Evolutionary conservation across 345 rosid genomes (phyloP).

Genomic region (Eucalyptus marginata): DNA sequence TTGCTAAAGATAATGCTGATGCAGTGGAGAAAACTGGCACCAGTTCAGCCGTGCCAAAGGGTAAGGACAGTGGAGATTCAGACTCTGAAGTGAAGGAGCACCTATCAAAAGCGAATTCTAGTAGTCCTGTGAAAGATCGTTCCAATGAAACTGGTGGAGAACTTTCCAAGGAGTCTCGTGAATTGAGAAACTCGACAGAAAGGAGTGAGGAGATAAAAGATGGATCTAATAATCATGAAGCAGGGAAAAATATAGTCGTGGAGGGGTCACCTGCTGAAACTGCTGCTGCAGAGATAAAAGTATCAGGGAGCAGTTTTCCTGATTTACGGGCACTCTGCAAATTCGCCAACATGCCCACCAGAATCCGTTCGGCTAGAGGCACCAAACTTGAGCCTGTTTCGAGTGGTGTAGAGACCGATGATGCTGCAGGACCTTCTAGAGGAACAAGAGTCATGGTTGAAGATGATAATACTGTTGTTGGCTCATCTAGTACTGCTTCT

Average conservation of each 20-base stretch:
- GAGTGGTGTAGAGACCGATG: slow-evolving; percentile 17
- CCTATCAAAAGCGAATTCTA: slow-evolving; percentile 44
- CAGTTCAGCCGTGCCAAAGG: slow-evolving; percentile 23
- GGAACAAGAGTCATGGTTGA: slow-evolving; percentile 17
- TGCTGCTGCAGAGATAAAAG: slow-evolving; percentile 10
- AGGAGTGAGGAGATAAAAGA: slow-evolving; percentile 36
- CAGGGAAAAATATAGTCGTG: slow-evolving; percentile 21
- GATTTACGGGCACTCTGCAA: slow-evolving; percentile 65
- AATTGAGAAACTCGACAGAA: slow-evolving; percentile 5
- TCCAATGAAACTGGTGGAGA: slow-evolving; percentile 19
- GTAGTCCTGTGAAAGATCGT: slow-evolving; percentile 24
- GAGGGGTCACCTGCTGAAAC: slow-evolving; percentile 19
- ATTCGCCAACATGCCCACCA: slow-evolving; percentile 78
- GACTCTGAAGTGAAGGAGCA: slow-evolving; percentile 39
- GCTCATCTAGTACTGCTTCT: slow-evolving; percentile 12
- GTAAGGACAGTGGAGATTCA: slow-evolving; percentile 35
- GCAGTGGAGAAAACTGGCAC: slow-evolving; percentile 35
- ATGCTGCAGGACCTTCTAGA: slow-evolving; percentile 15
- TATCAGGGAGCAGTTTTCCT: slow-evolving; percentile 22
- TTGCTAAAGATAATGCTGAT: slow-evolving; percentile 38
- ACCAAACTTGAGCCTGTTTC: background rate
- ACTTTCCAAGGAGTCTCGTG: slow-evolving; percentile 28
- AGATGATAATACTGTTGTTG: slow-evolving; percentile 12
- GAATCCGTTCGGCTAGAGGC: slow-evolving; percentile 65
- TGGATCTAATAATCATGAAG: slow-evolving; percentile 8